Evolutionary conservation across 768 basidiomycete genomes (phyloP).

Genomic region (Leccinellum luteum): DNA sequence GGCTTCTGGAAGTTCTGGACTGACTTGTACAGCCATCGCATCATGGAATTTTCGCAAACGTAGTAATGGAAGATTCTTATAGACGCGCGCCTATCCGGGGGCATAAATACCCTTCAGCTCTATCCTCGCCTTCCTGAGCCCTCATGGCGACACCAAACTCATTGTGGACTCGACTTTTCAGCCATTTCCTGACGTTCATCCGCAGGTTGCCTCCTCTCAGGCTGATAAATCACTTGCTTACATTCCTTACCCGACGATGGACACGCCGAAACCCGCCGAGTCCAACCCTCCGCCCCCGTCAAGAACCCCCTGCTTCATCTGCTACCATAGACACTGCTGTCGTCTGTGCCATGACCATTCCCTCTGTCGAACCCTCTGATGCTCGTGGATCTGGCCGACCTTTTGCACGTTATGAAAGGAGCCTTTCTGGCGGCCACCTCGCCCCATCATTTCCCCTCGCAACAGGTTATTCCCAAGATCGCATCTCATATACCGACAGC

Average conservation of each 20-base stretch:
- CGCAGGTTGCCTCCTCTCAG: neutral
- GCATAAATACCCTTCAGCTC: no score
- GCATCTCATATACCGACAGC: neutral
- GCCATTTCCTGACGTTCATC: neutral
- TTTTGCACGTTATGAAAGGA: slow-evolving; percentile 3
- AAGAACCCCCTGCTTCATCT: neutral
- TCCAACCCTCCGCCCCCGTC: neutral
- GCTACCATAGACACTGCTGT: neutral
- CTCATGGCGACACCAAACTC: neutral
- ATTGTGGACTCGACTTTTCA: neutral
- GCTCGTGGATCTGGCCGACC: neutral
- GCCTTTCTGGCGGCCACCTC: neutral
- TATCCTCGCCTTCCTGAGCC: no score
- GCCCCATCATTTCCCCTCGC: neutral
- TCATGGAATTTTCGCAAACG: no score
- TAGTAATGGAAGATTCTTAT: no score
- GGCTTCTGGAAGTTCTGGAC: no score
- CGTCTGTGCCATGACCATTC: slow-evolving; percentile 18
- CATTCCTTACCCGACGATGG: slow-evolving; percentile 1
- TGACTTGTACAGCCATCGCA: no score
- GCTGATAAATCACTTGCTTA: slow-evolving; percentile 2
- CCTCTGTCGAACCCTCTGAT: neutral
- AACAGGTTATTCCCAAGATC: neutral
- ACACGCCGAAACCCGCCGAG: neutral
- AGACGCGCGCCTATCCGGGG: no score